Conservation (phyloP, 1,284 basidiomycete species). For the Sanghuangporus weigelae region DNA sequence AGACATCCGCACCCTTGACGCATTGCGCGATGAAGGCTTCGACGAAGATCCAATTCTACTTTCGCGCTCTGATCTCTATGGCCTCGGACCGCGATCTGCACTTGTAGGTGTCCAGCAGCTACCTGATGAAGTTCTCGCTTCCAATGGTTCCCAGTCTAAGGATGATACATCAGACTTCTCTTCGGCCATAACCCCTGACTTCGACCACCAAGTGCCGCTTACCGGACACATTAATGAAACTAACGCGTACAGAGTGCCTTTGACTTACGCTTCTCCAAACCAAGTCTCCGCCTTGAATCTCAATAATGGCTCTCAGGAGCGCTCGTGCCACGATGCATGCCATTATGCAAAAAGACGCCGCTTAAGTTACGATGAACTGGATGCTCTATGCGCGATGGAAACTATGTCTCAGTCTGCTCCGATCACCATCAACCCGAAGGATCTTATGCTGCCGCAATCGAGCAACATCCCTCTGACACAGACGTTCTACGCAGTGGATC, state of each 20-base stretch:
- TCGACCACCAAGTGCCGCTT: background rate
- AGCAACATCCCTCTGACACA: background rate
- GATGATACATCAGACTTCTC: background rate
- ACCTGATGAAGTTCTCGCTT: background rate
- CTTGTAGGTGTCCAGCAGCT: background rate
- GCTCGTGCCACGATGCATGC: background rate
- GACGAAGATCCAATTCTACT: constrained; percentile 8
- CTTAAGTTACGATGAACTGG: background rate
- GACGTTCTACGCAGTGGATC: too few species aligned
- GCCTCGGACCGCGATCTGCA: background rate
- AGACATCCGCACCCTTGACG: background rate
- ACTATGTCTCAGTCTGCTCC: background rate
- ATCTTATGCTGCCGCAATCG: constrained; percentile 5
- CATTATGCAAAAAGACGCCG: constrained; percentile 9
- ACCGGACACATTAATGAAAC: background rate
- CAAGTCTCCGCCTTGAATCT: background rate
- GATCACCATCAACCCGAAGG: constrained; percentile 8
- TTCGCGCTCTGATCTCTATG: constrained; percentile 3
- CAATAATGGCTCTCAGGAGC: background rate
- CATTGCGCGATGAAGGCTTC: background rate
- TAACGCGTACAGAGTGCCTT: background rate
- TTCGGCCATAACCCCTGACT: background rate
- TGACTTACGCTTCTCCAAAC: too few species aligned
- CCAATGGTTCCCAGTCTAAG: background rate
- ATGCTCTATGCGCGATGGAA: background rate